phyloP scores from a whole-genome alignment of 2,329 filamentous ascomycete species.

The Phialophora verrucosa region DNA sequence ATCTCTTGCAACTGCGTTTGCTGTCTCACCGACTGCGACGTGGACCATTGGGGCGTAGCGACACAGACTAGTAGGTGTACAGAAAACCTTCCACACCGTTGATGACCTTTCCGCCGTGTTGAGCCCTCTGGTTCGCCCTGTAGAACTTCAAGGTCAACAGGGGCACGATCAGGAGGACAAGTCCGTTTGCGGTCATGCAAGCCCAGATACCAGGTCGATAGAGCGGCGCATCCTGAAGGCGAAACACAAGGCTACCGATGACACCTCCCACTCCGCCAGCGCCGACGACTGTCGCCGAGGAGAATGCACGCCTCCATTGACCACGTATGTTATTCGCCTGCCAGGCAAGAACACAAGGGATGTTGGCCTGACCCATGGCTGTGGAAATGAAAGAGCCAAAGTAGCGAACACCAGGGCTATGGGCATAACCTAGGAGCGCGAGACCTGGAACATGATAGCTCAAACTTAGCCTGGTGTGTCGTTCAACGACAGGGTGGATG shows the following conservation, averaged over 20 bases:
- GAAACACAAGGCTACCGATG: neutral
- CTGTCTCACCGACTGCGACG: too few species aligned
- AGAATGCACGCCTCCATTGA: neutral
- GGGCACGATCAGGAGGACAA: slow-evolving; percentile 28
- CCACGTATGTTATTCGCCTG: neutral
- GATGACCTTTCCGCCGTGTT: slow-evolving; percentile 53
- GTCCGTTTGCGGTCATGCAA: slow-evolving; percentile 18
- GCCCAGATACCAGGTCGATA: neutral
- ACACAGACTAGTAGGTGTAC: slow-evolving; percentile 46
- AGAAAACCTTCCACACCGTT: slow-evolving; percentile 53
- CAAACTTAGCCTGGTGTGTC: neutral
- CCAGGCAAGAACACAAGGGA: slow-evolving; percentile 2
- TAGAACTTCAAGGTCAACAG: slow-evolving; percentile 28
- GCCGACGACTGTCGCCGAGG: neutral
- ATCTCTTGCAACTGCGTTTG: too few species aligned
- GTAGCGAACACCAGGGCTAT: neutral
- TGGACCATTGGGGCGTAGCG: too few species aligned
- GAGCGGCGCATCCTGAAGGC: slow-evolving; percentile 1
- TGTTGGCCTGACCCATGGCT: slow-evolving; percentile 1
- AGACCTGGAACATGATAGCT: neutral
- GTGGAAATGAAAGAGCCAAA: neutral
- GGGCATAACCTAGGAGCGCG: neutral
- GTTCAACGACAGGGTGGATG: too few species aligned
- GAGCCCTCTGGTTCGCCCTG: slow-evolving; percentile 37
- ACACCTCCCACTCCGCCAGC: neutral